phyloP scores from a whole-genome alignment of 768 basidiomycete species.

The Roridomyces roridus region DNA sequence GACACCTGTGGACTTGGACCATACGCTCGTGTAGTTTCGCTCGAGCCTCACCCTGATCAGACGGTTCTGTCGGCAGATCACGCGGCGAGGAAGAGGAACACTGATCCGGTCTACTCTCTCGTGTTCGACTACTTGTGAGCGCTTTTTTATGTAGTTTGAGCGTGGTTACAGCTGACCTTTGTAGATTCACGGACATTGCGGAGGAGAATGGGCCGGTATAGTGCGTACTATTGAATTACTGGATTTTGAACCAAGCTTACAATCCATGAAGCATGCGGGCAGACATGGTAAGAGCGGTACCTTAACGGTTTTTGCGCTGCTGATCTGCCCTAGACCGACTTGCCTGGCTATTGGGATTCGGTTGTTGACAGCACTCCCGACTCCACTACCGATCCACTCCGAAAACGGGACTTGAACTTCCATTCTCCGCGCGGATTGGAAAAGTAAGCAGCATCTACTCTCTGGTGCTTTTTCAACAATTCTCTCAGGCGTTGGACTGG shows the following conservation, averaged over 20 bases:
- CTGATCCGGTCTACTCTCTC: background rate
- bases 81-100: background rate
- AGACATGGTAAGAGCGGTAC: slow-evolving; percentile 13
- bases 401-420: slow-evolving; percentile 20
- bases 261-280: slow-evolving; percentile 7
- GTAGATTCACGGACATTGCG: slow-evolving; percentile 23
- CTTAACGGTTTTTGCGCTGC: background rate
- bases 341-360: slow-evolving; percentile 19
- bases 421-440: slow-evolving; percentile 25
- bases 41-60: slow-evolving; percentile 28
- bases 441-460: background rate
- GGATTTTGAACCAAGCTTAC: background rate
- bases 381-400: slow-evolving; percentile 17
- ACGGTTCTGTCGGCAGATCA: slow-evolving; percentile 7
- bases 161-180: slow-evolving; percentile 16
- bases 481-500: slow-evolving; percentile 27
- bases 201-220: slow-evolving; percentile 13
- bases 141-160: slow-evolving; percentile 1
- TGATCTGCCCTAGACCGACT: slow-evolving; percentile 12
- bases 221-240: slow-evolving; percentile 1
- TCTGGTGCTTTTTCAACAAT: background rate
- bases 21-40: slow-evolving; percentile 30
- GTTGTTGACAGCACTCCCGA: slow-evolving; percentile 23
- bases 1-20: slow-evolving; percentile 32
- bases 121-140: no score